These are phyloP conservation scores for Clonostachys rosea DNA, from an alignment of 2,329 filamentous ascomycete genomes.

Conservation along the genomic window DNA sequence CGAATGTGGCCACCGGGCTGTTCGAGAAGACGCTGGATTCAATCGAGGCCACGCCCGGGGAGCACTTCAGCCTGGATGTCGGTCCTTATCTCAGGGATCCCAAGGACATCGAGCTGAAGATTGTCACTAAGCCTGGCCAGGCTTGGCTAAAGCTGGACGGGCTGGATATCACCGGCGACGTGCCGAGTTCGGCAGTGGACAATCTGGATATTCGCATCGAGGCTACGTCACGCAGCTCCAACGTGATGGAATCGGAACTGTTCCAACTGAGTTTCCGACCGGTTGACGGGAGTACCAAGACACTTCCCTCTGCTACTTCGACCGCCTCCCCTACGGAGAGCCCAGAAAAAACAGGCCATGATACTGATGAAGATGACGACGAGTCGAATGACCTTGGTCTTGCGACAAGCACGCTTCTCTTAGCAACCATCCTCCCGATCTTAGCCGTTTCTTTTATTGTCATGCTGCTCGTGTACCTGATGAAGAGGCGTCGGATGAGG, in stretches of 20 bases:
- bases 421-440: conserved; percentile 39
- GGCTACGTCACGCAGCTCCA: conserved; percentile 23
- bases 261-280: conserved; percentile 27
- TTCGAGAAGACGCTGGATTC: conserved; percentile 33
- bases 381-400: conserved; percentile 11
- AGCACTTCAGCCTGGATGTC: conserved; percentile 35
- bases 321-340: conserved; percentile 12
- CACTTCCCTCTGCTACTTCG: conserved; percentile 11
- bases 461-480: conserved; percentile 23
- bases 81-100: conserved; percentile 33
- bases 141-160: conserved; percentile 37
- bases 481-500: conserved; percentile 20
- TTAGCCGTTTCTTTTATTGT: conserved; percentile 24
- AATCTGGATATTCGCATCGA: conserved; percentile 20
- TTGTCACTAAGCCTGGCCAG: conserved; percentile 25
- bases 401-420: conserved; percentile 26
- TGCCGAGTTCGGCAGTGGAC: conserved; percentile 26
- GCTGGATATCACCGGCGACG: conserved; percentile 31
- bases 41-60: conserved; percentile 32
- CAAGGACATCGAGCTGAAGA: conserved; percentile 25
- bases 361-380: conserved; percentile 2
- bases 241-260: conserved; percentile 26
- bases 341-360: conserved; percentile 9
- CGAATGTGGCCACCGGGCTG: conserved; percentile 27
- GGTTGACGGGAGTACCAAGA: conserved; percentile 13